These are phyloP conservation scores for Curvularia verruculosa DNA, from an alignment of 2,329 filamentous ascomycete genomes.

Conservation along the genomic window DNA sequence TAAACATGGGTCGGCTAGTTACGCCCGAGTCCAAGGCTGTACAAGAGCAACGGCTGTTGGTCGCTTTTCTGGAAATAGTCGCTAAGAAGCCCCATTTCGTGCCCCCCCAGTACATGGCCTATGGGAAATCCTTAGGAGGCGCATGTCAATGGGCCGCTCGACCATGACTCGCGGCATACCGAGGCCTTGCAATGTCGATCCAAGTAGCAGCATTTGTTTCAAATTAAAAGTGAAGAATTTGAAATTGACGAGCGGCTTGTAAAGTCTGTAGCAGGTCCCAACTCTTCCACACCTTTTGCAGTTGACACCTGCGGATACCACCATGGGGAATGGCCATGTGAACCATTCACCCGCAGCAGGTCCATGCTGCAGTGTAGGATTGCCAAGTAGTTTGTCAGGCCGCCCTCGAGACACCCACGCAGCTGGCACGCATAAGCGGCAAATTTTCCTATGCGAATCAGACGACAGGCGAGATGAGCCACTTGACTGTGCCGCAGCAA, in stretches of 20 bases:
- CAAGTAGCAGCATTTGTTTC: not conserved
- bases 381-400: not conserved
- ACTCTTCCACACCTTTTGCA: not conserved
- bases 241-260: not conserved
- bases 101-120: not conserved
- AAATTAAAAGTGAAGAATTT: not conserved
- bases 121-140: too few species aligned
- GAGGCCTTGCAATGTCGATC: not conserved
- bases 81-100: not conserved
- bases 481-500: not conserved
- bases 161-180: not conserved
- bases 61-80: not conserved
- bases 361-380: not conserved
- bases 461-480: not conserved
- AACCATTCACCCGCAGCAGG: not conserved
- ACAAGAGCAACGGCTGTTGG: not conserved
- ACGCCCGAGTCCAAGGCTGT: not conserved
- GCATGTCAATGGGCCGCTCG: not conserved
- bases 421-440: not conserved
- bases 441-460: not conserved
- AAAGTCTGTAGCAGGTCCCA: not conserved
- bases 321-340: not conserved
- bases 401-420: not conserved
- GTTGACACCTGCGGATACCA: not conserved
- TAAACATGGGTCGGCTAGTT: conserved; percentile 6